A percentile compares a stretch with the other conserved stretches of the same genome.
These are phyloP conservation scores for Plenodomus biglobosus DNA, from an alignment of 2,329 filamentous ascomycete genomes.

Conservation along the genomic window DNA sequence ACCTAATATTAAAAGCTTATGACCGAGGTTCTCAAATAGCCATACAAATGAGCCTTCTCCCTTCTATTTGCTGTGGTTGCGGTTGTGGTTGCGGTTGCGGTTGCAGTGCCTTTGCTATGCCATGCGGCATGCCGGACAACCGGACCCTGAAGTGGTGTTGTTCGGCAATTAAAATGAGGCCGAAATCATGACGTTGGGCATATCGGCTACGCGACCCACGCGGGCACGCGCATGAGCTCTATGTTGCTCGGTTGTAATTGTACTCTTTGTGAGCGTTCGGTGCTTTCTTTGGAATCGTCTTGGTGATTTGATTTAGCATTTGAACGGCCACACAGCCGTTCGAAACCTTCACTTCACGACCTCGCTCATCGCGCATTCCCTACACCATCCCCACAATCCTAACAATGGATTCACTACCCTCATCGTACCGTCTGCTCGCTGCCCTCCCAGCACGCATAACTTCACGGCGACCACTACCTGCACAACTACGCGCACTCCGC, in stretches of 20 bases:
- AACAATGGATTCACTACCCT: slow-evolving; percentile 35
- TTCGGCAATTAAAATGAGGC: neutral
- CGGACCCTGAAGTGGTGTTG: neutral
- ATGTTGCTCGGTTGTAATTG: neutral
- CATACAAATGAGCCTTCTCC: too few relatives aligned
- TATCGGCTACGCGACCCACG: neutral
- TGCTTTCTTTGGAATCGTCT: neutral
- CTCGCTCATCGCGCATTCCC: neutral
- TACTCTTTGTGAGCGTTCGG: neutral
- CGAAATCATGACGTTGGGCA: neutral
- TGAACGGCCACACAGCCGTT: neutral
- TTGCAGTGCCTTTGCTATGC: too few relatives aligned
- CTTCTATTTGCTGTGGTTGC: too few relatives aligned
- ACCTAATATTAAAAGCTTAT: too few relatives aligned
- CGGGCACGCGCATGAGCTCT: neutral
- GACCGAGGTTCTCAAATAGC: too few relatives aligned
- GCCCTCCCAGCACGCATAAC: slow-evolving; percentile 33
- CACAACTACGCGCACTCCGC: slow-evolving; percentile 26
- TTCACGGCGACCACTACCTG: slow-evolving; percentile 29
- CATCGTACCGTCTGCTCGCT: slow-evolving; percentile 33
- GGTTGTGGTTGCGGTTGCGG: too few relatives aligned
- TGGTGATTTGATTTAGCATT: neutral
- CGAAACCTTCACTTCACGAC: neutral
- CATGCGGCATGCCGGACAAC: neutral
- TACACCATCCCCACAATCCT: neutral